These are phyloP conservation scores for Colletotrichum chrysophilum DNA, from an alignment of 2,329 filamentous ascomycete genomes.

Conservation along the genomic window DNA sequence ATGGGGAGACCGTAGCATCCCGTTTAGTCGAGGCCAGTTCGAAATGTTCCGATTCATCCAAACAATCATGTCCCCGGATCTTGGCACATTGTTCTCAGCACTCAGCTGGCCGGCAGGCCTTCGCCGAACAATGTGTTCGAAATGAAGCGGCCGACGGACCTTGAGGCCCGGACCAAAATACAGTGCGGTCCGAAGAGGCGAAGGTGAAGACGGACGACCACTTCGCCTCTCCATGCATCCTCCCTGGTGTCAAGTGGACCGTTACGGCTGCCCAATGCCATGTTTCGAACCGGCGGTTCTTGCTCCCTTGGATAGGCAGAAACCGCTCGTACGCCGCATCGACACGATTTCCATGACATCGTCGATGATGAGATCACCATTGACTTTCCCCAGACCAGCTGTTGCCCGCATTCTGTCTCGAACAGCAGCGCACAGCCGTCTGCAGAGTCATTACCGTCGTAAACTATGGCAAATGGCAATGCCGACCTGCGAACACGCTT, in stretches of 20 bases:
- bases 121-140: background rate
- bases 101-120: background rate
- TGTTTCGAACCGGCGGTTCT: slow-evolving; percentile 8
- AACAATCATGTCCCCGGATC: background rate
- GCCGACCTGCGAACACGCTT: background rate
- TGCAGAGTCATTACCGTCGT: background rate
- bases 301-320: background rate
- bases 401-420: background rate
- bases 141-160: background rate
- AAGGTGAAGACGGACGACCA: background rate
- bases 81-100: slow-evolving; percentile 8
- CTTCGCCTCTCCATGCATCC: background rate
- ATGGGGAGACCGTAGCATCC: background rate
- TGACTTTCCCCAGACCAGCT: background rate
- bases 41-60: background rate
- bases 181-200: background rate
- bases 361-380: background rate
- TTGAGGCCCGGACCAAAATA: background rate
- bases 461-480: background rate
- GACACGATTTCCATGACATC: background rate
- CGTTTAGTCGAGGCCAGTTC: background rate
- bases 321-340: background rate
- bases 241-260: background rate
- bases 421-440: background rate
- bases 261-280: background rate